Base-by-base conservation (phyloP, 2,329 filamentous ascomycete genomes). In the Sarocladium kiliense region DNA sequence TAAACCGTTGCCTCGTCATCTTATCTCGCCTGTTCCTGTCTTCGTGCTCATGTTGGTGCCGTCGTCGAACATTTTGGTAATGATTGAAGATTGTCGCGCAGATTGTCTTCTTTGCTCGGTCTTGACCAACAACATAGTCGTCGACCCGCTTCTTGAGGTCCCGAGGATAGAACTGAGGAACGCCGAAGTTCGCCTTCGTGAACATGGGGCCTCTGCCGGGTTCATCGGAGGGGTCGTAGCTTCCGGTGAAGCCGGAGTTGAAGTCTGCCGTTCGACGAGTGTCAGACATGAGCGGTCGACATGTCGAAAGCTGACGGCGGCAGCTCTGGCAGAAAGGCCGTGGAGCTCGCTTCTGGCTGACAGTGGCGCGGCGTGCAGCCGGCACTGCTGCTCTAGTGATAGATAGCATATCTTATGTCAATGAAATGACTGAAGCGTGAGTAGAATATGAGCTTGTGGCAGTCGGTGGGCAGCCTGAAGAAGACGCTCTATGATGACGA, bases 11-110 rank as follows among this genome's bases (percentile, higher is more conserved):
- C 41, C 88, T 83, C 64, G 87, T 76, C 51, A 85, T 66, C 71
- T 88, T 89, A 59, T 91, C 87, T 42, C 76, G 72, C 34, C 72
- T 62, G 45, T 77, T 77, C 53, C 75, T 73, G 54, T 85, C 81
- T 57, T 80, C 75, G 25, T 89, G 84, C 64, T 96, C 91, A 55
- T 92, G 85, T 61, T 94, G 84, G 57, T 87, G 84, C 50, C 91
- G 79, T 64, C 91, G 81, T 23, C 92, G 86, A 57, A 96, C 82
- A 47, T 89, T 84, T 71, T 97, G 91, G 67, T 97, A 97, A 68
- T 99, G 94, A 66, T 97, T 97, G 75, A 96, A 97, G 26, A 99
- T 89, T 6, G 93, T 91, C 3, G 93, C 87, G 60, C 91, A 94
- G 60, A 97, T 85, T 14, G 92, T 89, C 71, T 96, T 95, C 78